Conservation (phyloP, 2,329 filamentous ascomycete species). For the Colletotrichum nymphaeae region DNA sequence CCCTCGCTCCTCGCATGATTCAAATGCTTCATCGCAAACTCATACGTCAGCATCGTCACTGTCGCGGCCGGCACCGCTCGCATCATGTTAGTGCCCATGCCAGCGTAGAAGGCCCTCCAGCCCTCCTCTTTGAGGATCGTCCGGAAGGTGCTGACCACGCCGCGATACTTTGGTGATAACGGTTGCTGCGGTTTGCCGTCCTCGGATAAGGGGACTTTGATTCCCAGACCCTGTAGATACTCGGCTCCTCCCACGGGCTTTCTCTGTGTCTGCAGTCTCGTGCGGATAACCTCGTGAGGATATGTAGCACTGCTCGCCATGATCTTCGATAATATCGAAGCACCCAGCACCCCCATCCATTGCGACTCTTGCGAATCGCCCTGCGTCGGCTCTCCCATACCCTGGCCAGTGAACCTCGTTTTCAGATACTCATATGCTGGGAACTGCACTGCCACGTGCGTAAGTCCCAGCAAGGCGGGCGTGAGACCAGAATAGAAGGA, state of each 20-base stretch:
- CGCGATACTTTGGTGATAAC: constrained; percentile 72
- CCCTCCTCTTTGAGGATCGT: constrained; percentile 92
- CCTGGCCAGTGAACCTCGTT: constrained; percentile 86
- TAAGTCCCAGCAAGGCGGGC: constrained; percentile 89
- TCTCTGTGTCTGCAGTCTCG: constrained; percentile 92
- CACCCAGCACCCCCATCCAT: constrained; percentile 85
- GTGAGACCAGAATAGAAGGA: constrained; percentile 97
- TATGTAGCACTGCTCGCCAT: constrained; percentile 96
- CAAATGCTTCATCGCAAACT: constrained; percentile 74
- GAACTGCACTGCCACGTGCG: constrained; percentile 97
- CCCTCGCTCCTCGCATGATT: constrained; percentile 56
- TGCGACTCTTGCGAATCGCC: constrained; percentile 72
- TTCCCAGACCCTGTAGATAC: constrained; percentile 62
- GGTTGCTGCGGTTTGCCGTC: constrained; percentile 43
- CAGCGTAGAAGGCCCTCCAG: constrained; percentile 96
- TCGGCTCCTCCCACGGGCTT: constrained; percentile 70
- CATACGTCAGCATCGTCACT: constrained; percentile 97
- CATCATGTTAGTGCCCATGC: constrained; percentile 98
- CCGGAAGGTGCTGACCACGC: constrained; percentile 83
- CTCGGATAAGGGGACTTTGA: constrained; percentile 48
- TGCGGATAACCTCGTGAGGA: constrained; percentile 95
- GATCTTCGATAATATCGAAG: constrained; percentile 93
- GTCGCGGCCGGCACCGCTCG: constrained; percentile 94
- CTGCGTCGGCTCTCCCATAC: constrained; percentile 77
- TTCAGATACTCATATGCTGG: constrained; percentile 96